phyloP scores from a whole-genome alignment of 2,329 filamentous ascomycete species.

The Arthrobotrys conoides region DNA sequence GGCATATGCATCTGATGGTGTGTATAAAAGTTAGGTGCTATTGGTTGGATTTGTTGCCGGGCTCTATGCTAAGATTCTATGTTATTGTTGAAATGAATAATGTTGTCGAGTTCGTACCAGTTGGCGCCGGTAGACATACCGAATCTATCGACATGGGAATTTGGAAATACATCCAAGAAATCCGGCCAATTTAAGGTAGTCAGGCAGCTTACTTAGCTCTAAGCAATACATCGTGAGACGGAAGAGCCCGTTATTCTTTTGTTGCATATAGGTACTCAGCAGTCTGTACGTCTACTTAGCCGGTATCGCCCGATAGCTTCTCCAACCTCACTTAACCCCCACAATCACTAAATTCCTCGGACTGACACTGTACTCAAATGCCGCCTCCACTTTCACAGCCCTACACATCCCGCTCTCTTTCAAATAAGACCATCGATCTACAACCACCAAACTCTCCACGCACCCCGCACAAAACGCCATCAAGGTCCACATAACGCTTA shows the following conservation, averaged over 20 bases:
- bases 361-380: slow-evolving; percentile 53
- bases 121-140: neutral
- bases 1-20: neutral
- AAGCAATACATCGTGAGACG: neutral
- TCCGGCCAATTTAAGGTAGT: neutral
- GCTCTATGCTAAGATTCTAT: no score
- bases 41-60: neutral
- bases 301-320: neutral
- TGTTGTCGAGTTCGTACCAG: slow-evolving; percentile 9
- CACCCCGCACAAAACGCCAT: slow-evolving; percentile 96
- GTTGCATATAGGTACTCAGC: neutral
- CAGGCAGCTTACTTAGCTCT: neutral
- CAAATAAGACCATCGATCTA: slow-evolving; percentile 90
- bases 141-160: slow-evolving; percentile 12
- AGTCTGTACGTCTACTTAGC: neutral
- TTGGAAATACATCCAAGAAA: neutral
- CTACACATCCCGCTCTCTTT: slow-evolving; percentile 78
- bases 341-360: slow-evolving; percentile 59
- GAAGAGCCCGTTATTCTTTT: neutral
- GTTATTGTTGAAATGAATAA: neutral
- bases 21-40: neutral
- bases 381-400: slow-evolving; percentile 48
- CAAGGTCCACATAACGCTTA: slow-evolving; percentile 89
- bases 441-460: slow-evolving; percentile 89
- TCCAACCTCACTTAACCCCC: slow-evolving; percentile 36